Conservation (phyloP, 225 moss, liverwort and hornwort species). For the Polytrichum commune region DNA sequence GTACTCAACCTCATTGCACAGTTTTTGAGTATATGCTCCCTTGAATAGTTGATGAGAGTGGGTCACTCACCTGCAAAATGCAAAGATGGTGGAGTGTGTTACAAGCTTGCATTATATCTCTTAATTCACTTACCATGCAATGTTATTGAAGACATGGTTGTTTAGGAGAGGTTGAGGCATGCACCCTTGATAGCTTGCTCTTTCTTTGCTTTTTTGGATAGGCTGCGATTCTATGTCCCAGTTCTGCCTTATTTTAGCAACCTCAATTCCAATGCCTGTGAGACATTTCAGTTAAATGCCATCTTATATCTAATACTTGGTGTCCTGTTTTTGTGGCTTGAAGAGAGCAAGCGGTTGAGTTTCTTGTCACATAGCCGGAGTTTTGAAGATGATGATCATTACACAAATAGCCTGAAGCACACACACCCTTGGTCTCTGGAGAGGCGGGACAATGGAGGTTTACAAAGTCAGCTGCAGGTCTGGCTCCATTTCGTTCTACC, state of each 20-base stretch:
- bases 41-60: too few species aligned
- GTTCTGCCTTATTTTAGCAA: too few species aligned
- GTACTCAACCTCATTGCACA: too few species aligned
- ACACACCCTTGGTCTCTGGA: conserved; percentile 39
- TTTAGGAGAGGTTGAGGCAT: not conserved
- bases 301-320: not conserved
- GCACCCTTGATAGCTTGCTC: not conserved
- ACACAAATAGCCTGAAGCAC: conserved; percentile 22
- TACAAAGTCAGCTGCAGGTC: conserved; percentile 78
- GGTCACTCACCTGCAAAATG: too few species aligned
- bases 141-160: not conserved
- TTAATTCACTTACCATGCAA: too few species aligned
- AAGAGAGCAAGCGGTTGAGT: conserved; percentile 43
- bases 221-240: too few species aligned
- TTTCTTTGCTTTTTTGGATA: not conserved
- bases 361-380: conserved; percentile 34
- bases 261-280: too few species aligned
- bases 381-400: conserved; percentile 28
- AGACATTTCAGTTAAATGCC: too few species aligned
- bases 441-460: conserved; percentile 39
- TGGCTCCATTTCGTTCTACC: not conserved
- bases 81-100: too few species aligned
- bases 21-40: too few species aligned
- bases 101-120: not conserved
- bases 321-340: not conserved